These are phyloP conservation scores for Acidomyces sp. DNA, from an alignment of 495 filamentous ascomycete genomes.

Conservation along the genomic window DNA sequence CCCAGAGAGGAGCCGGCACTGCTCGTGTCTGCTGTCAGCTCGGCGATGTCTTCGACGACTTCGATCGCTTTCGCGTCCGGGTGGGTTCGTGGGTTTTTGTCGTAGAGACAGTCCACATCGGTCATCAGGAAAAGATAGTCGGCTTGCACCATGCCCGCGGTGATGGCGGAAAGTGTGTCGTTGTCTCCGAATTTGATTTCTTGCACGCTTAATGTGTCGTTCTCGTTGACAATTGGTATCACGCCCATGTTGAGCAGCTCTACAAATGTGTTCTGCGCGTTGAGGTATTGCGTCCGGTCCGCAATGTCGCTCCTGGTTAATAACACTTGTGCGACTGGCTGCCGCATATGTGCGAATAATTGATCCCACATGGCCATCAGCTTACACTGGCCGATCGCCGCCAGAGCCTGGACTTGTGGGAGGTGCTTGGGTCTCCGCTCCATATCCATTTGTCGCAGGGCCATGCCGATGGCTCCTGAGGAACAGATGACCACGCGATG, in stretches of 20 bases:
- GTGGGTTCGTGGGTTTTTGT: constrained; percentile 78
- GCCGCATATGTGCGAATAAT: constrained; percentile 70
- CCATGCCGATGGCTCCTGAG: constrained; percentile 90
- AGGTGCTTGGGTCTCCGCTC: constrained; percentile 80
- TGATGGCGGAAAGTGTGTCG: constrained; percentile 91
- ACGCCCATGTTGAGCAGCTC: constrained; percentile 91
- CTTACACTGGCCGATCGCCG: constrained; percentile 89
- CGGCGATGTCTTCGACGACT: constrained; percentile 76
- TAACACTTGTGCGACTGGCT: constrained; percentile 88
- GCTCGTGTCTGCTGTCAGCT: constrained; percentile 81
- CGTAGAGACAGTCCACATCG: constrained; percentile 93
- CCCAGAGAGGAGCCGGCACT: constrained; percentile 77
- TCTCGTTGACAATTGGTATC: constrained; percentile 97
- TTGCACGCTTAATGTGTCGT: constrained; percentile 90
- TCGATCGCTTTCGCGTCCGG: constrained; percentile 81
- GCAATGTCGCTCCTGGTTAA: constrained; percentile 95
- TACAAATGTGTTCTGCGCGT: constrained; percentile 85
- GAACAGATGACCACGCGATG: constrained; percentile 92
- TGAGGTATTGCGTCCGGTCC: constrained; percentile 89
- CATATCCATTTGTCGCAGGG: constrained; percentile 75
- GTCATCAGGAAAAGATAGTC: constrained; percentile 98
- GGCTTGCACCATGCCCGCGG: constrained; percentile 91
- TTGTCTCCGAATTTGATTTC: constrained; percentile 99
- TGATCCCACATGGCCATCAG: constrained; percentile 94
- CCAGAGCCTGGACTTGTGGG: constrained; percentile 79